A percentile compares a stretch with the other conserved stretches of the same genome.
These are phyloP conservation scores for Quercus wislizeni DNA, from an alignment of 306 rosid species.

Conservation along the genomic window DNA sequence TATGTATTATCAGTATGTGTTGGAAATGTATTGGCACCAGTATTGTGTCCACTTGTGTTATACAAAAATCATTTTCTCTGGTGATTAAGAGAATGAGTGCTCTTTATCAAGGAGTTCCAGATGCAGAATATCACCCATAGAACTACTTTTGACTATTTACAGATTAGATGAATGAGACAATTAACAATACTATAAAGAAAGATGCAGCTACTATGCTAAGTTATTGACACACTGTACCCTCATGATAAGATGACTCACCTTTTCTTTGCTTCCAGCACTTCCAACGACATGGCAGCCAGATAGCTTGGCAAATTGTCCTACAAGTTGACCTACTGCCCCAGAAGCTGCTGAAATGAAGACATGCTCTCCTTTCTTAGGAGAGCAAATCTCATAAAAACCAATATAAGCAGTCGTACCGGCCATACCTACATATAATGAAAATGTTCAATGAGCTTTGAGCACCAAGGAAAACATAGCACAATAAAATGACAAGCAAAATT, in stretches of 20 bases:
- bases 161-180: neutral
- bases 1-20: neutral
- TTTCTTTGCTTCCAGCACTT: slow-evolving; percentile 39
- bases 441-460: neutral
- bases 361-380: slow-evolving; percentile 36
- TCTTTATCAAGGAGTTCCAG: neutral
- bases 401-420: slow-evolving; percentile 27
- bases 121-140: neutral
- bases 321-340: slow-evolving; percentile 48
- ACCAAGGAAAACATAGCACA: neutral
- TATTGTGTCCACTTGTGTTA: neutral
- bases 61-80: neutral
- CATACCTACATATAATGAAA: neutral
- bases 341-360: slow-evolving; percentile 40
- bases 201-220: neutral
- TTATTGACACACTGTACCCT: neutral
- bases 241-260: slow-evolving; percentile 17
- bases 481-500: neutral
- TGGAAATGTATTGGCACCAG: neutral
- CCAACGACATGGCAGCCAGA: slow-evolving; percentile 43
- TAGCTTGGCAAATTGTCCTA: slow-evolving; percentile 40
- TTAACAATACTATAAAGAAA: neutral
- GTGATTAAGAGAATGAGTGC: neutral
- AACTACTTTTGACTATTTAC: neutral
- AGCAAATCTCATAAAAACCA: slow-evolving; percentile 32